Base-by-base conservation (phyloP, 1,284 basidiomycete genomes). In the Apiotrichum porosum region DNA sequence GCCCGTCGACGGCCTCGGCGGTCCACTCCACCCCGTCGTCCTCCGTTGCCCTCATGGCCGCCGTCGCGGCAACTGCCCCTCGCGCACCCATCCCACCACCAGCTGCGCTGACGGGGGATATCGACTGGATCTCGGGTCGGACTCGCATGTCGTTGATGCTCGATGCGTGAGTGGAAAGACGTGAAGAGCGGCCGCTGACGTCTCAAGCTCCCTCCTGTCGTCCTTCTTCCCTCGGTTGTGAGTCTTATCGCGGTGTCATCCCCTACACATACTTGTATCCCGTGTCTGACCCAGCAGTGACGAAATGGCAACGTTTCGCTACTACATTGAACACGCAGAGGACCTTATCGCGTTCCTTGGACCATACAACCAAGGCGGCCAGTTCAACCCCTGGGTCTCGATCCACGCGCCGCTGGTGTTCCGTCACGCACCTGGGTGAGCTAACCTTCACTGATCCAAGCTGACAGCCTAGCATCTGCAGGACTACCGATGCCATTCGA, bases 351-450 rank as follows among this genome's bases (percentile, higher is more conserved):
- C 68, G 23, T 68, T 68, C 14, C 63, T 63, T 42, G 58, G 66
- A 23, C 58, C 55, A 1, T 31, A 46, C 3, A 49, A 52, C 33
- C 50, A 51, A 19, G 42, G 39, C 32, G 44, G 41, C 32, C 62
- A 64, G 3, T 69, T 65, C 57, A 69, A 71, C 48, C 68, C 68
- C 0, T 71, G 68, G 68, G 47, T 71, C 10, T 50, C 52, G 12
- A 53, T 67, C 5, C 68, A 71, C 42, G 67, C 67, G 1, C 62
- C 67, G 5, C 49, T 68, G 9, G 66, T 65, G 0, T 66, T 71
- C 47, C 57, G 49, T 12, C 54, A 63, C 37, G 50, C 58, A 2
- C 68, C 66, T 8, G 61, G 62, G 63, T 67, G 34, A 30, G 65
- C 19, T n/a, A n/a, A n/a, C n/a, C n/a, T n/a, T 28, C 26, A 28